These are phyloP conservation scores for Remersonia thermophila DNA, from an alignment of 2,329 filamentous ascomycete species.

Conservation along the genomic window DNA sequence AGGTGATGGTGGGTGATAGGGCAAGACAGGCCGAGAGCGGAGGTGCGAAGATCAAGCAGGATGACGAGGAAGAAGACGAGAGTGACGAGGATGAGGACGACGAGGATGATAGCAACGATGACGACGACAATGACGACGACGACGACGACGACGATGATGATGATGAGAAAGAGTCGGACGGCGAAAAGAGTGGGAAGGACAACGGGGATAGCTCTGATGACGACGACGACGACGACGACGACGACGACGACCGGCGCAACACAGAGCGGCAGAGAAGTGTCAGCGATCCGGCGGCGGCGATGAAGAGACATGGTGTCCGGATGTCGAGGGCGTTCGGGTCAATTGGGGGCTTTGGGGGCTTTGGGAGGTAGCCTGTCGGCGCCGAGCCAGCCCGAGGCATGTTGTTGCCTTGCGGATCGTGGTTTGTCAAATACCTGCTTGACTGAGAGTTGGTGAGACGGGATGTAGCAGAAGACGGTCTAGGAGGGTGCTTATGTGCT, in stretches of 20 bases:
- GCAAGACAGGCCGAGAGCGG: constrained; percentile 19
- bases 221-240: constrained; percentile 7
- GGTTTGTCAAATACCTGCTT: too few species aligned
- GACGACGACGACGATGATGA: constrained; percentile 19
- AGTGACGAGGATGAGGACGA: neutral
- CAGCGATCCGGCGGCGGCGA: constrained; percentile 28
- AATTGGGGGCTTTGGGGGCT: neutral
- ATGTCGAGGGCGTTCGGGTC: constrained; percentile 1
- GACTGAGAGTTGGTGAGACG: too few species aligned
- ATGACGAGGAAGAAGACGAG: constrained; percentile 7
- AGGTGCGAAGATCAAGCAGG: constrained; percentile 1
- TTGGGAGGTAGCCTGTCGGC: constrained; percentile 7
- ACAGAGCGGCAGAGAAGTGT: constrained; percentile 46
- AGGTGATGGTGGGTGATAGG: constrained; percentile 20
- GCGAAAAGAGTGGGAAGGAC: constrained; percentile 22
- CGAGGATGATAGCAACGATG: neutral
- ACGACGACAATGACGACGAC: neutral
- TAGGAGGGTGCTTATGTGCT: too few species aligned
- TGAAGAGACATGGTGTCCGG: constrained; percentile 15
- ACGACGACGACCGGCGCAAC: constrained; percentile 29
- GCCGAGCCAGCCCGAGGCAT: too few species aligned
- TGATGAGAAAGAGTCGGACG: constrained; percentile 19
- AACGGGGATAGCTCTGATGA: constrained; percentile 20
- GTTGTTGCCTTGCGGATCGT: too few species aligned
- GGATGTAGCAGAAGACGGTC: too few species aligned